Conservation (phyloP, 805 yeast genomes). For the Schizosaccharomyces osmophilus region DNA sequence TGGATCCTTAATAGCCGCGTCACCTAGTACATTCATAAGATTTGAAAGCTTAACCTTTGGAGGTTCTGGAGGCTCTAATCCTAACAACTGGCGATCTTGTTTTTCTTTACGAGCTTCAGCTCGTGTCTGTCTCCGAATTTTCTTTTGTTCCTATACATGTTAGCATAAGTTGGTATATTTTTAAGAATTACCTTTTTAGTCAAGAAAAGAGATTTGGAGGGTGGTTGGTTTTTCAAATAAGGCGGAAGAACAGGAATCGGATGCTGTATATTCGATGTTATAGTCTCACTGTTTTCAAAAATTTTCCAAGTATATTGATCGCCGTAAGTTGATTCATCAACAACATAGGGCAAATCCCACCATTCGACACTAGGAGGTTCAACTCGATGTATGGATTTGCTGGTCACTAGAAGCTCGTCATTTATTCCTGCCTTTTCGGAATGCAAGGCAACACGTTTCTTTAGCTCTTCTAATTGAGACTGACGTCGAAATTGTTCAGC, state of each 20-base stretch:
- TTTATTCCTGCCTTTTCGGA: slow-evolving; percentile 19
- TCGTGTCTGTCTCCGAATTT: slow-evolving; percentile 47
- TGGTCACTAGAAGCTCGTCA: slow-evolving; percentile 32
- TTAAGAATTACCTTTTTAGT: neutral
- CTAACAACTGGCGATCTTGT: slow-evolving; percentile 56
- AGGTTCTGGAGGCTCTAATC: slow-evolving; percentile 66
- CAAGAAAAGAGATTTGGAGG: neutral
- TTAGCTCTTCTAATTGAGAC: slow-evolving; percentile 16
- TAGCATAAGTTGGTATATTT: neutral
- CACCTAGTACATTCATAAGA: slow-evolving; percentile 63
- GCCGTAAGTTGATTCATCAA: slow-evolving; percentile 15
- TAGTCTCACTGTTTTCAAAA: slow-evolving; percentile 21
- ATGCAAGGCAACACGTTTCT: slow-evolving; percentile 14
- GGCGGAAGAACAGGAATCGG: slow-evolving; percentile 45
- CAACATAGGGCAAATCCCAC: slow-evolving; percentile 58
- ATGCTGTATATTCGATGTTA: slow-evolving; percentile 56
- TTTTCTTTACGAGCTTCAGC: slow-evolving; percentile 36
- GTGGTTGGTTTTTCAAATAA: slow-evolving; percentile 15
- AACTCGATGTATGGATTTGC: slow-evolving; percentile 12
- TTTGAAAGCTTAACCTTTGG: slow-evolving; percentile 72
- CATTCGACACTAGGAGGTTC: slow-evolving; percentile 52
- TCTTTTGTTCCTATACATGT: slow-evolving; percentile 18
- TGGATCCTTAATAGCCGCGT: slow-evolving; percentile 71
- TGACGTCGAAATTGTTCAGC: slow-evolving; percentile 27
- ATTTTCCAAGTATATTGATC: slow-evolving; percentile 10